phyloP scores from a whole-genome alignment of 1,284 basidiomycete genomes.

The Ustilago trichophora region DNA sequence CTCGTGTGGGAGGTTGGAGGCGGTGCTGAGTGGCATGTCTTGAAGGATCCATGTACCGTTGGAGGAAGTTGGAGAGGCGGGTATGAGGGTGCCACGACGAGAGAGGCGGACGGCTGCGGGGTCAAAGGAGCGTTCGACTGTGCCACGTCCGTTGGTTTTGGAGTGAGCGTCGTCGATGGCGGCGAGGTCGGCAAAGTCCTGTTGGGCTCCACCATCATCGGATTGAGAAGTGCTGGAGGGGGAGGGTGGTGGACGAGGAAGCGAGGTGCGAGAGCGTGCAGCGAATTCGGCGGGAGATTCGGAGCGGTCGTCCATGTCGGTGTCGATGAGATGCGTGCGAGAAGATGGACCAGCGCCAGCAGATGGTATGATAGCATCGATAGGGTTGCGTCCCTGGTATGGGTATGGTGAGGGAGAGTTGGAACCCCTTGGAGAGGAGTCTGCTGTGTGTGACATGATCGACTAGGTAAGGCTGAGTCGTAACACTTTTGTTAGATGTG shows the following conservation, averaged over 20 bases:
- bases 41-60: constrained; percentile 40
- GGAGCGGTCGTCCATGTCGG: constrained; percentile 37
- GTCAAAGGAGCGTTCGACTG: constrained; percentile 20
- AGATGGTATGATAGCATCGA: constrained; percentile 1
- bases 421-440: constrained; percentile 41
- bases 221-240: constrained; percentile 60
- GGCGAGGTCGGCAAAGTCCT: constrained; percentile 52
- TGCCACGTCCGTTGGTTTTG: no score
- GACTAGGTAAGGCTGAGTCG: neutral
- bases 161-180: constrained; percentile 30
- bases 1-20: constrained; percentile 78
- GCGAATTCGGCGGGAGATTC: constrained; percentile 37
- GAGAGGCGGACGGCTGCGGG: constrained; percentile 31
- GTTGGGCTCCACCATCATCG: constrained; percentile 51
- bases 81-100: constrained; percentile 40
- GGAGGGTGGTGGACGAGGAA: constrained; percentile 55
- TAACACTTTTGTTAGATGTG: no score
- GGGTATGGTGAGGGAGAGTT: constrained; percentile 48
- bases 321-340: constrained; percentile 22
- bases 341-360: constrained; percentile 13
- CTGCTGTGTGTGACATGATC: constrained; percentile 38
- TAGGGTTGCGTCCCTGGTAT: constrained; percentile 5
- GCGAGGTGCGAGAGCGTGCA: constrained; percentile 1
- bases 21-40: constrained; percentile 22
- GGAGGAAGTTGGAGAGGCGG: constrained; percentile 39